phyloP scores from a whole-genome alignment of 2,329 filamentous ascomycete species.

The Leptographium lundbergii region DNA sequence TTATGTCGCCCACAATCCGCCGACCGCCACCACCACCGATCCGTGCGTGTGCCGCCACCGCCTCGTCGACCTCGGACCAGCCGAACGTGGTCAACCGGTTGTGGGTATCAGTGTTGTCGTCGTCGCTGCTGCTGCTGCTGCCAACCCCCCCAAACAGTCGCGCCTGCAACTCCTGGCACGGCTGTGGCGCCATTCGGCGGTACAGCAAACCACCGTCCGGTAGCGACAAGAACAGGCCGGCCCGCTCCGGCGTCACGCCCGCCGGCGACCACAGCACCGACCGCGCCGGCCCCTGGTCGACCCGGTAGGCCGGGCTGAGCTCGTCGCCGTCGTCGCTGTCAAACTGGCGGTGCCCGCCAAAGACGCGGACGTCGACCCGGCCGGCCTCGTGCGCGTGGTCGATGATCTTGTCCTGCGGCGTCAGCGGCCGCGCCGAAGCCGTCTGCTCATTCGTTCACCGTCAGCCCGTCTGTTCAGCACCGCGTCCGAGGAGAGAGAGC shows the following conservation, averaged over 20 bases:
- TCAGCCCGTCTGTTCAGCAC: too few species aligned
- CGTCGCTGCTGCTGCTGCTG: too few species aligned
- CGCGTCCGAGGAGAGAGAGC: not conserved
- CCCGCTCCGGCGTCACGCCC: constrained; percentile 8
- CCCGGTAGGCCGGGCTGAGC: constrained; percentile 12
- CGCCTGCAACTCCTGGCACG: constrained; percentile 13
- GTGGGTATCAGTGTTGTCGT: too few species aligned
- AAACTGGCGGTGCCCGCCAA: constrained; percentile 13
- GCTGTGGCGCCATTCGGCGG: constrained; percentile 20
- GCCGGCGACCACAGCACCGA: constrained; percentile 9
- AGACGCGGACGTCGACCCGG: not conserved
- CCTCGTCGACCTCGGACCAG: too few species aligned
- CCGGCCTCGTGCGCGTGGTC: not conserved
- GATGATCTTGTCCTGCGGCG: constrained; percentile 10
- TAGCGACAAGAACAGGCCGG: constrained; percentile 10
- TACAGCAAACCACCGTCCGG: constrained; percentile 16
- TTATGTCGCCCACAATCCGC: not conserved
- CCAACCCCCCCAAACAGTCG: not conserved
- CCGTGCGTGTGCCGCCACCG: too few species aligned
- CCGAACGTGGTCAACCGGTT: too few species aligned
- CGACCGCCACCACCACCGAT: too few species aligned
- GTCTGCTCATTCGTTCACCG: not conserved
- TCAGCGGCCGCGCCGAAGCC: constrained; percentile 1
- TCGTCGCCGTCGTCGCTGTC: constrained; percentile 15
- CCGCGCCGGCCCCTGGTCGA: not conserved